Percentiles rank a stretch among this genome's conserved stretches.
phyloP scores from a whole-genome alignment of 192 early-diverging fungal genomes.

The Linnemannia exigua region DNA sequence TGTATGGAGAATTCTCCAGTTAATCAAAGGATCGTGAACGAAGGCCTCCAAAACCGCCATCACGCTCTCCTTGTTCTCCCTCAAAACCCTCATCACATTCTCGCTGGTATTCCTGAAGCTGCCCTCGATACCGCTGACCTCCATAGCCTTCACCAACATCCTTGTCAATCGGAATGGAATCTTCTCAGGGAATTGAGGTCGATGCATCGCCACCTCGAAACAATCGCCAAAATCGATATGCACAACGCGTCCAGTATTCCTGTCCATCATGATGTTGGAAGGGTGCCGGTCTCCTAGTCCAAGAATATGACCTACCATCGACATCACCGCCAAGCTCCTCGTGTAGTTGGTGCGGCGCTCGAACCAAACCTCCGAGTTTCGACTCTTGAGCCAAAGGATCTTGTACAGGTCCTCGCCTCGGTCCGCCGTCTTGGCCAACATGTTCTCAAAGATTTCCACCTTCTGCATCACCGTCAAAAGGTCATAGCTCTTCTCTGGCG shows the following conservation, averaged over 20 bases:
- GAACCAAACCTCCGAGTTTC: constrained; percentile 97
- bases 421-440: constrained; percentile 85
- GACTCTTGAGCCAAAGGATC: constrained; percentile 95
- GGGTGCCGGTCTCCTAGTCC: constrained; percentile 97
- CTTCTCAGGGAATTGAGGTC: constrained; percentile 96
- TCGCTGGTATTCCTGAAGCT: constrained; percentile 97
- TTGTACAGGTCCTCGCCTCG: constrained; percentile 85
- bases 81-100: constrained; percentile 94
- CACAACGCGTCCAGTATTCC: constrained; percentile 90
- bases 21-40: constrained; percentile 96
- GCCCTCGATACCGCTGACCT: constrained; percentile 95
- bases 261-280: constrained; percentile 94
- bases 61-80: constrained; percentile 94
- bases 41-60: constrained; percentile 99
- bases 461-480: constrained; percentile 87
- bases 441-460: constrained; percentile 94
- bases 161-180: constrained; percentile 98
- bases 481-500: constrained; percentile 77
- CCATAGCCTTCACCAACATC: constrained; percentile 99
- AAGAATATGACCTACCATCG: constrained; percentile 98
- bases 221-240: constrained; percentile 99
- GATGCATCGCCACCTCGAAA: constrained; percentile 95
- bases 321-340: constrained; percentile 95
- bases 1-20: constrained; percentile 82
- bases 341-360: constrained; percentile 96